phyloP scores from a whole-genome alignment of 164 flowering plant species.

The Aristolochia fimbriata region DNA sequence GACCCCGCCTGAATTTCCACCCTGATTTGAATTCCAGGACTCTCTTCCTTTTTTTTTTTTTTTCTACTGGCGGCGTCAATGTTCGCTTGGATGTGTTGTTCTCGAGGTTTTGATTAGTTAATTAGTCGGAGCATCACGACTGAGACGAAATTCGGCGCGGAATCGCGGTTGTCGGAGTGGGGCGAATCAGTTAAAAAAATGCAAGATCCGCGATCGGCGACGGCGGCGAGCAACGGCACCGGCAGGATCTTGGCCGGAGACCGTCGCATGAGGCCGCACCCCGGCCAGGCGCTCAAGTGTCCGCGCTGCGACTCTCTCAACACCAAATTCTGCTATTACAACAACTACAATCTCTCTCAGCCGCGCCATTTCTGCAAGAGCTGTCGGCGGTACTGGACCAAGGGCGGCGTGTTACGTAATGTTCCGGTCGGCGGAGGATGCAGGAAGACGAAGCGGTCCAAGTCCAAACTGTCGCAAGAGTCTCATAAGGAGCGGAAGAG shows the following conservation, averaged over 20 bases:
- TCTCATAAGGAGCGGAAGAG: slow-evolving; percentile 3
- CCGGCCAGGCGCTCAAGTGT: slow-evolving; percentile 41
- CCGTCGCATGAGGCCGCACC: slow-evolving; percentile 16
- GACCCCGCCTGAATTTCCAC: too few relatives aligned
- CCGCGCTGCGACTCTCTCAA: slow-evolving; percentile 72
- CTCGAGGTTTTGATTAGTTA: background rate
- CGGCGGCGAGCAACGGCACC: background rate
- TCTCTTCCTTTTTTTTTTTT: background rate
- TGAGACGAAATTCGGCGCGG: background rate
- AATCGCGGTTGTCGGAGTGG: background rate
- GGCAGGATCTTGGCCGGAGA: slow-evolving; percentile 14
- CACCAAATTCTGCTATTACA: slow-evolving; percentile 86
- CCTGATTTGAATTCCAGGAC: too few relatives aligned
- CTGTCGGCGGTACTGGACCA: slow-evolving; percentile 86
- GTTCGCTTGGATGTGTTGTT: background rate
- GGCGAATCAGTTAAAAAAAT: slow-evolving; percentile 1
- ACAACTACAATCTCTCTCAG: slow-evolving; percentile 83
- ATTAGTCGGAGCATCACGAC: background rate
- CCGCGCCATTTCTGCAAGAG: slow-evolving; percentile 81
- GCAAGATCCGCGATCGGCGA: slow-evolving; percentile 17
- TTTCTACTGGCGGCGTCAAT: too few relatives aligned
- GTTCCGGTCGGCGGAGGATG: slow-evolving; percentile 85
- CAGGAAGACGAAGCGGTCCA: slow-evolving; percentile 39
- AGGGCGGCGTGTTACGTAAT: slow-evolving; percentile 83
- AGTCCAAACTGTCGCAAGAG: slow-evolving; percentile 7